Evolutionary conservation across 2,329 filamentous ascomycete species (phyloP).

Genomic region (Arthroderma sp.): DNA sequence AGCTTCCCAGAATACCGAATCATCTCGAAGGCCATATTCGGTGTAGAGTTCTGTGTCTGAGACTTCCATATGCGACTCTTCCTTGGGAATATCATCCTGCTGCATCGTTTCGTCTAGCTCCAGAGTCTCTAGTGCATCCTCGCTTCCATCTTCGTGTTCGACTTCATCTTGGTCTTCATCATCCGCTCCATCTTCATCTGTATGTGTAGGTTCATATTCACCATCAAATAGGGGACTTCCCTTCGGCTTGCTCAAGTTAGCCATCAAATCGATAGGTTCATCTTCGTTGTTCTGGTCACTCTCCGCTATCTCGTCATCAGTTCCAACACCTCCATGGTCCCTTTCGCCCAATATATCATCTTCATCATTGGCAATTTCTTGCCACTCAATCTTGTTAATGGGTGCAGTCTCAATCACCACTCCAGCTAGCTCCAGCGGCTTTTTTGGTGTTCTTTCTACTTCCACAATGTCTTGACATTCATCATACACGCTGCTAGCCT

Average conservation of each 20-base stretch:
- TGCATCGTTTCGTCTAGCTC: background rate
- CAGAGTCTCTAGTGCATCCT: background rate
- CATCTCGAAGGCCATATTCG: conserved; percentile 1
- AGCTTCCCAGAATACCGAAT: conserved; percentile 8
- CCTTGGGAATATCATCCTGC: background rate
- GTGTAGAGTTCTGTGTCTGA: background rate
- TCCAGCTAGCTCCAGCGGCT: background rate
- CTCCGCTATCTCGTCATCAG: background rate
- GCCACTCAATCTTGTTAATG: background rate
- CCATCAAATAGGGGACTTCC: background rate
- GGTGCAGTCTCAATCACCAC: background rate
- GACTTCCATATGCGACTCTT: background rate
- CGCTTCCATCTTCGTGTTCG: background rate
- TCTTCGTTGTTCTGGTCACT: background rate
- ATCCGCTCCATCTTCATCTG: background rate
- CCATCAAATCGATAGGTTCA: background rate
- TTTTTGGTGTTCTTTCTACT: background rate
- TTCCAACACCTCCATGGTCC: background rate
- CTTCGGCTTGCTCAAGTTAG: background rate
- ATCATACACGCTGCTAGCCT: background rate
- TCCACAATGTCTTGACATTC: background rate
- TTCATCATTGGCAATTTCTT: background rate
- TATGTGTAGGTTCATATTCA: background rate
- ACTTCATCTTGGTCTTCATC: background rate
- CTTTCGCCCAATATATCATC: background rate